These are phyloP conservation scores for Elongisporangium anandrum DNA, from an alignment of 352 stramenopile species.

Conservation along the genomic window DNA sequence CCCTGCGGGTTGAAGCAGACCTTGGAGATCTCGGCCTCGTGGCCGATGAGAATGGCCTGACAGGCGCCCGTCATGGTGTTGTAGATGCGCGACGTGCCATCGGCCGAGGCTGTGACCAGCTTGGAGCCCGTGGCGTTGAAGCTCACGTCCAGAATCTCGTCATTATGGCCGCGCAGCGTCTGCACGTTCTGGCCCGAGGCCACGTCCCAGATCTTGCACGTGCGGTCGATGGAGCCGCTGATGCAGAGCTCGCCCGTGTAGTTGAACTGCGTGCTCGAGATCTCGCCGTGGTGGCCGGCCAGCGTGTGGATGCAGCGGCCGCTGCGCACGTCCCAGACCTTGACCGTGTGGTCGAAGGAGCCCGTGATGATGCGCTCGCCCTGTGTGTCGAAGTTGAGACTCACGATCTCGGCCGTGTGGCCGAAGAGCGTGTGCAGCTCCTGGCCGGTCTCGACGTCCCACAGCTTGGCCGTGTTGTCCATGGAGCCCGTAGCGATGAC, in stretches of 20 bases:
- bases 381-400: slow-evolving; percentile 92
- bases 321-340: slow-evolving; percentile 86
- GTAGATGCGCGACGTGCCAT: slow-evolving; percentile 93
- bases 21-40: slow-evolving; percentile 95
- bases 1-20: slow-evolving; percentile 94
- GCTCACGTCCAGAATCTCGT: slow-evolving; percentile 94
- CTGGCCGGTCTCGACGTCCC: slow-evolving; percentile 93
- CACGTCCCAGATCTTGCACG: slow-evolving; percentile 94
- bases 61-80: slow-evolving; percentile 95
- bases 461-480: slow-evolving; percentile 95
- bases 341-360: slow-evolving; percentile 95
- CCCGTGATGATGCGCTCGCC: slow-evolving; percentile 93
- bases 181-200: slow-evolving; percentile 88
- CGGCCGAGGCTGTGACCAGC: slow-evolving; percentile 91
- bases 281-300: slow-evolving; percentile 92
- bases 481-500: slow-evolving; percentile 90
- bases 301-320: slow-evolving; percentile 91
- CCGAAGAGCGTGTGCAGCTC: slow-evolving; percentile 92
- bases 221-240: slow-evolving; percentile 93
- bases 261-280: slow-evolving; percentile 94
- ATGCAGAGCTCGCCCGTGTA: slow-evolving; percentile 91
- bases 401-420: slow-evolving; percentile 94
- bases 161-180: slow-evolving; percentile 93
- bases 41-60: slow-evolving; percentile 92
- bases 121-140: slow-evolving; percentile 95